Percentiles rank a stretch among this genome's conserved stretches.
Evolutionary conservation across 2,329 filamentous ascomycete genomes (phyloP).

Genomic region (Cladosporium sp.): DNA sequence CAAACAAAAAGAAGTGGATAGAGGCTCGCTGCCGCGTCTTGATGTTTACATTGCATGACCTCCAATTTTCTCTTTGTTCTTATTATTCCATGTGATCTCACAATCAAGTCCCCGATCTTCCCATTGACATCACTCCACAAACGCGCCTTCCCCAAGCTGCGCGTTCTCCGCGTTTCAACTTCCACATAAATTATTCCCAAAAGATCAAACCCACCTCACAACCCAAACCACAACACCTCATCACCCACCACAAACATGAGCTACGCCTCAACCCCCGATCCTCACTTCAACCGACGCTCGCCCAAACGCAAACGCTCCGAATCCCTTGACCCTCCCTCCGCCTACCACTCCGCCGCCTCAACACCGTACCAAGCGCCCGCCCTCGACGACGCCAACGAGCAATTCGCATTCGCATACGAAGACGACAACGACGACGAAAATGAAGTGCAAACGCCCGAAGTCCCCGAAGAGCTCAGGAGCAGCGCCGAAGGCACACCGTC

Average conservation of each 20-base stretch:
- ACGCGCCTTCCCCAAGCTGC: not conserved
- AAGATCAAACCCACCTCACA: not conserved
- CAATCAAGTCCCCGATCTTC: too few relatives aligned
- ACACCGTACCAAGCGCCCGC: conserved; percentile 5
- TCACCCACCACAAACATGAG: conserved; percentile 6
- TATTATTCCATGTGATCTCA: not conserved
- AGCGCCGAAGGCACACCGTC: not conserved
- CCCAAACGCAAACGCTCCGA: conserved; percentile 23
- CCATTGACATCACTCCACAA: conserved; percentile 1
- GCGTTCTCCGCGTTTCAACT: conserved; percentile 10
- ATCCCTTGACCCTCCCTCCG: conserved; percentile 14
- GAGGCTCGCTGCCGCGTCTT: too few relatives aligned
- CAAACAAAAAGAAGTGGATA: too few relatives aligned
- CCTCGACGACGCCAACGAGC: not conserved
- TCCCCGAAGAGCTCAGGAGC: conserved; percentile 21
- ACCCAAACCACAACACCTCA: not conserved
- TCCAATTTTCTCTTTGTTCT: too few relatives aligned
- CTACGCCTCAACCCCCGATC: conserved; percentile 13
- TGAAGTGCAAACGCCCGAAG: conserved; percentile 23
- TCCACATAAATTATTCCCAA: not conserved
- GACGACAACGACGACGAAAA: conserved; percentile 24
- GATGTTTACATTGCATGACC: too few relatives aligned
- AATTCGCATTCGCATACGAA: conserved; percentile 30
- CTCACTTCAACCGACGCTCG: conserved; percentile 19
- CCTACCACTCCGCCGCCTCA: conserved; percentile 11